Base-by-base conservation (phyloP, 169 alveolate genomes). In the Cryptosporidium parvum region DNA sequence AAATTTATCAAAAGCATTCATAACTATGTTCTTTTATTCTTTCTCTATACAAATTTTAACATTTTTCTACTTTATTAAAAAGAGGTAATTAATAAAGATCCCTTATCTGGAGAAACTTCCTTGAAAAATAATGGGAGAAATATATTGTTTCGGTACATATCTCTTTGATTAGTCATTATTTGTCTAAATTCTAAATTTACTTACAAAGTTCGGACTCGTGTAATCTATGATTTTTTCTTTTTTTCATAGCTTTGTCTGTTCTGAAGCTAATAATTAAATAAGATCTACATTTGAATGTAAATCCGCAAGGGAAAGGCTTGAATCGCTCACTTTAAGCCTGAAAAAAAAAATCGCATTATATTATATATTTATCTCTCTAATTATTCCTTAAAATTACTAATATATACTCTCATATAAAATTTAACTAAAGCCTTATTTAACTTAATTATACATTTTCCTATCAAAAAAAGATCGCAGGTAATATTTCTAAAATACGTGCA, bases 161-260 rank as follows among this genome's bases (percentile, higher is more conserved):
- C 67, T 56, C 67, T 56, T 56, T 56, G 26, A 5, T 16, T 26
- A 56, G 67, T 56, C 35, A 26, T 56, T 56, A 56, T n/a, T 56
- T 29, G 35, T 56, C 67, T 56, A 53, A 53, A n/a, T 56, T 56
- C 35, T n/a, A 56, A 56, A 26, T 56, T 56, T 56, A 14, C 56
- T 48, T 7, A 2, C 56, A 12, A 14, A 48, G n/a, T 14, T n/a
- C 18, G 3, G 21, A 14, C 21, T 48, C 18, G 18, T 4, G 3
- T 48, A 48, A 12, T 48, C 12, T 48, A 0, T 8, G 23, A 23
- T 56, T 37, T 6, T n/a, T 26, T 37, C 8, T 14, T 53, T 53
- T 53, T 10, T 8, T 56, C 67, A 3, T 3, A 5, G 9, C 2
- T 3, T 16, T 1, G 4, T 16, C 12, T 21, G 3, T 21, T 42